Base-by-base conservation (phyloP, 345 rosid genomes). In the Pistacia integerrima region DNA sequence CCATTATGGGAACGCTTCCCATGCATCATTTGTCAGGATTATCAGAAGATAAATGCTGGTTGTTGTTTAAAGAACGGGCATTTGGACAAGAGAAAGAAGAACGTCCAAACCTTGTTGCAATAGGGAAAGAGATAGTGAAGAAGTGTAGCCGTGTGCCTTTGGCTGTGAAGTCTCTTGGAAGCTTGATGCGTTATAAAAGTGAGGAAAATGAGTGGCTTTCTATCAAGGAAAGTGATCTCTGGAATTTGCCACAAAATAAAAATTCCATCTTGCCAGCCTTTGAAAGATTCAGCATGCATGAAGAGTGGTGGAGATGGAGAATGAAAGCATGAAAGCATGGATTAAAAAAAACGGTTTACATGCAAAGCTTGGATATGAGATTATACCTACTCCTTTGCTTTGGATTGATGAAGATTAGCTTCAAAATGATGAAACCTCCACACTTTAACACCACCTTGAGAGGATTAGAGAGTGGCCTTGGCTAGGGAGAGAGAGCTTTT, bases 81-180 rank as follows among this genome's bases (percentile, higher is more conserved):
- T 76, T 67, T 48, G n/a, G 33, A n/a, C n/a, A 55, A 7, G 17
- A n/a, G 6, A n/a, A 11, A 9, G 67, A 69, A 58, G 51, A 69
- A 17, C 41, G 14, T 3, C 14, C 33, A 1, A 6, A 30, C 22
- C 1, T 69, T 6, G 56, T 10, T 56, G 8, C 0, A 12, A 25
- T 57, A 8, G 78, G 46, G 5, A 75, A 60, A 59, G 54, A 76
- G 28, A 68, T 68, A 25, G 67, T 51, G 49, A 61, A 20, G 65
- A 76, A 62, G 48, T 76, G 79, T 11, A 48, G 67, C 12, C 62
- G 79, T 0, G 69, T 68, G 28, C 58, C 72, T n/a, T 30, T 68
- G 1, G 58, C 72, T 28, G 55, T 22, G 6, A 68, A 46, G 72
- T 12, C 57, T 20, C 33, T 68, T 1, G 72, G 72, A 11, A 22